Evolutionary conservation across 2,329 filamentous ascomycete genomes (phyloP), one percentile per base, ranked within the genome.

Genomic region (Hyphodiscus sp.): DNA sequence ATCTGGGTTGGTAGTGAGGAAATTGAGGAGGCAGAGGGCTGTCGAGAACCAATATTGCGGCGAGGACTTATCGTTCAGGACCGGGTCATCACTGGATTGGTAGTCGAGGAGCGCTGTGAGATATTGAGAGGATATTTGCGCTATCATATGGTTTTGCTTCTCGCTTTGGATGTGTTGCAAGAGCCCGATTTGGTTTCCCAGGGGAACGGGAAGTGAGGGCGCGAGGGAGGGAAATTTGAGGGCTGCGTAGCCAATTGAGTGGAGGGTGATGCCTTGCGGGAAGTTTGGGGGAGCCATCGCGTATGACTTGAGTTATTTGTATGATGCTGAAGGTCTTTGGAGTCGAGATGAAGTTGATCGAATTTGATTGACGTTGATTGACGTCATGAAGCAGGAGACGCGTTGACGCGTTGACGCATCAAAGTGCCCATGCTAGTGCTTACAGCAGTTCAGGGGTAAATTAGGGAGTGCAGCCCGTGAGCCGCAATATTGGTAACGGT

Each of bases 71-170:
- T 61, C 57, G 53, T 62, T 29, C 20, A 63, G 56, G 26, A 23
- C 19, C 7, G 62, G 48, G 16, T 53, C 60, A 13, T 55, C 50
- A 53, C 60, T 60, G 52, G 23, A 51, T 52, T 61, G 58, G 50
- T 61, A 63, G 13, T 55, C 53, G 13, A 65, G 41, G 18, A 65
- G 57, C 13, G 61, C 55, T 3, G 33, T 41, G 41, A 65, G 51
- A 50, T 62, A 65, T 49, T 63, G 62, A 1, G 61, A 63, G 19
- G 61, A 55, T 1, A 63, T 55, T 45, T 63, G 62, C 19, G 59
- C 53, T 8, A 63, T 46, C n/a, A 53, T 43, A 6, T 58, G 58
- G 50, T 52, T 54, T 43, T 63, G 58, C n/a, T 33, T 15, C 6
- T n/a, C 19, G 1, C 33, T 41, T 1, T 50, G 49, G 30, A 30